These are phyloP conservation scores for Quercus parvula DNA, from an alignment of 306 rosid species.

Conservation along the genomic window DNA sequence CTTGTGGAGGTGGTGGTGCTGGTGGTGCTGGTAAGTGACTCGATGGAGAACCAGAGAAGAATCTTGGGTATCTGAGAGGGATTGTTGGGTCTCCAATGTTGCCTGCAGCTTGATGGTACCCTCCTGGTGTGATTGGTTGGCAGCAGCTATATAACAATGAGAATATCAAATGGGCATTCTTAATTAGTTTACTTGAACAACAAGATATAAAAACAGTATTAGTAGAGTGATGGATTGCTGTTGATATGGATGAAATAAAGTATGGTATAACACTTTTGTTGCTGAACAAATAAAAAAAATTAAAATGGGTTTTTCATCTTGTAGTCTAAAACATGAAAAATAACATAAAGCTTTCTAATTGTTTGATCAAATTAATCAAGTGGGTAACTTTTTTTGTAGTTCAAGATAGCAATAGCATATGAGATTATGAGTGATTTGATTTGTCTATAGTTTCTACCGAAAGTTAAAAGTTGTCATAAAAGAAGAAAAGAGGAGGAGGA, in stretches of 20 bases:
- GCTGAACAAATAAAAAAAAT: background rate
- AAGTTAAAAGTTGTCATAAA: background rate
- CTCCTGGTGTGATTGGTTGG: conserved; percentile 52
- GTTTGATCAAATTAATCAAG: background rate
- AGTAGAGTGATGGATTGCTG: no score
- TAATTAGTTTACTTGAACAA: background rate
- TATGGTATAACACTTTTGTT: background rate
- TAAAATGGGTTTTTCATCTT: background rate
- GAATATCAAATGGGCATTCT: background rate
- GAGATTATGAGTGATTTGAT: background rate
- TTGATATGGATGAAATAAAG: background rate
- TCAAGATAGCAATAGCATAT: background rate
- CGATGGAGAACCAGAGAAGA: conserved; percentile 62
- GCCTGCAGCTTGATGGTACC: conserved; percentile 42
- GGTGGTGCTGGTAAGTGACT: conserved; percentile 10
- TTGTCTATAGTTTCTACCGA: background rate
- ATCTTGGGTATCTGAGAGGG: conserved; percentile 71
- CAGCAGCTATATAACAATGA: conserved; percentile 50
- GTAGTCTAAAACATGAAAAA: background rate
- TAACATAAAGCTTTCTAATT: background rate
- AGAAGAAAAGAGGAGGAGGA: background rate
- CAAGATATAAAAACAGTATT: background rate
- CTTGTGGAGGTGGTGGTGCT: conserved; percentile 29
- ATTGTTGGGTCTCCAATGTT: conserved; percentile 58
- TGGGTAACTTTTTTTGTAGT: background rate